phyloP scores from a whole-genome alignment of 768 basidiomycete species.

The Rhodosporidiobolus sp. region DNA sequence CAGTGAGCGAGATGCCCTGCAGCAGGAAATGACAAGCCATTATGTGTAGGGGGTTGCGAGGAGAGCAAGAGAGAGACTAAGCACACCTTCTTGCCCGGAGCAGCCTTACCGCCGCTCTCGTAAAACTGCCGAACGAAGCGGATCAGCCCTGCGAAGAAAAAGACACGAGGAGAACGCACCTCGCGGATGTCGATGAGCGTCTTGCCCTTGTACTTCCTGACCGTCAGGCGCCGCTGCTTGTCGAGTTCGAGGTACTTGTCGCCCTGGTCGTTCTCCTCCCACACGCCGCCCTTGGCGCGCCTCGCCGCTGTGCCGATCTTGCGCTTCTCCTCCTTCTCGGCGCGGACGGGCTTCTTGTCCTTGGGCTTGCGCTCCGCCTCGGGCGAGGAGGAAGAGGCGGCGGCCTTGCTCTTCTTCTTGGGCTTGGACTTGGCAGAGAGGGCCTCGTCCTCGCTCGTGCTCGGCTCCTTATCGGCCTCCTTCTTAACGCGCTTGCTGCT shows the following conservation, averaged over 20 bases:
- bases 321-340: not conserved
- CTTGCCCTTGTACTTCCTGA: conserved; percentile 44
- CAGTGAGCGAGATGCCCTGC: conserved; percentile 42
- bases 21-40: not conserved
- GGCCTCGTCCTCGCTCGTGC: not conserved
- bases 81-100: conserved; percentile 42
- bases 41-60: not conserved
- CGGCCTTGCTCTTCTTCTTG: conserved; percentile 13
- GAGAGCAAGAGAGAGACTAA: not conserved
- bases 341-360: conserved; percentile 10
- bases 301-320: not conserved
- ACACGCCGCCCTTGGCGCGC: no score
- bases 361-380: conserved; percentile 4
- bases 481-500: no score
- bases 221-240: conserved; percentile 44
- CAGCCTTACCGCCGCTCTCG: conserved; percentile 44
- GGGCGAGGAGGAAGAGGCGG: not conserved
- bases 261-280: conserved; percentile 13
- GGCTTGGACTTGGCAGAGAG: not conserved
- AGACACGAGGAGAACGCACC: conserved; percentile 21
- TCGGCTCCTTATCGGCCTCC: no score
- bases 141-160: not conserved
- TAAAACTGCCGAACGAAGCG: conserved; percentile 43
- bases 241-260: conserved; percentile 40
- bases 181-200: conserved; percentile 48